Evolutionary conservation across 768 basidiomycete species (phyloP).

Genomic region (Auriculariales sp.): DNA sequence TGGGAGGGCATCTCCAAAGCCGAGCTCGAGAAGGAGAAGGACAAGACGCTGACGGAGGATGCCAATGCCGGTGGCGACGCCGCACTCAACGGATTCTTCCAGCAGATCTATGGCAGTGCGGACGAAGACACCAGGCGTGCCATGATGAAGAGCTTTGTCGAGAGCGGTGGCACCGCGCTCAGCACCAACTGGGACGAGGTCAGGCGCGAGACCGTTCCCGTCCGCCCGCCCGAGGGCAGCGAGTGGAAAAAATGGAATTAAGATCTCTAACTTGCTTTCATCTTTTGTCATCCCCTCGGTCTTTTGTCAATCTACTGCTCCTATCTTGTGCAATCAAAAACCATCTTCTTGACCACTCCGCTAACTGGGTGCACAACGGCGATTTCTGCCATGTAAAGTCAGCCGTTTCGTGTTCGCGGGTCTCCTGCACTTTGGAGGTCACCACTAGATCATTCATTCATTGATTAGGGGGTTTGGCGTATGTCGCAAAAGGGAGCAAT

Average conservation of each 20-base stretch:
- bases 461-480: too few species aligned
- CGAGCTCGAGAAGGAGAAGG: conserved; percentile 55
- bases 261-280: neutral
- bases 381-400: too few species aligned
- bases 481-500: too few species aligned
- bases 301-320: too few species aligned
- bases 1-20: conserved; percentile 75
- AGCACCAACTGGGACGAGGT: conserved; percentile 96
- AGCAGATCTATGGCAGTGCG: conserved; percentile 78
- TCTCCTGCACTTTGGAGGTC: too few species aligned
- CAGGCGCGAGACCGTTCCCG: conserved; percentile 46
- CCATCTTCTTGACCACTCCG: too few species aligned
- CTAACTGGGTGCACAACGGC: too few species aligned
- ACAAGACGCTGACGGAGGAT: conserved; percentile 55
- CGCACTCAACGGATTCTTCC: conserved; percentile 79
- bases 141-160: conserved; percentile 96
- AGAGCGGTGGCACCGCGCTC: conserved; percentile 89
- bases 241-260: conserved; percentile 66
- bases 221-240: conserved; percentile 72
- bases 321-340: too few species aligned
- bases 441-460: too few species aligned
- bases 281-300: too few species aligned
- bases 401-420: too few species aligned
- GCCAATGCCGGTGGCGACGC: conserved; percentile 84
- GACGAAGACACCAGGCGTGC: conserved; percentile 85